phyloP scores from a whole-genome alignment of 306 rosid genomes.

The Prunus salicina region DNA sequence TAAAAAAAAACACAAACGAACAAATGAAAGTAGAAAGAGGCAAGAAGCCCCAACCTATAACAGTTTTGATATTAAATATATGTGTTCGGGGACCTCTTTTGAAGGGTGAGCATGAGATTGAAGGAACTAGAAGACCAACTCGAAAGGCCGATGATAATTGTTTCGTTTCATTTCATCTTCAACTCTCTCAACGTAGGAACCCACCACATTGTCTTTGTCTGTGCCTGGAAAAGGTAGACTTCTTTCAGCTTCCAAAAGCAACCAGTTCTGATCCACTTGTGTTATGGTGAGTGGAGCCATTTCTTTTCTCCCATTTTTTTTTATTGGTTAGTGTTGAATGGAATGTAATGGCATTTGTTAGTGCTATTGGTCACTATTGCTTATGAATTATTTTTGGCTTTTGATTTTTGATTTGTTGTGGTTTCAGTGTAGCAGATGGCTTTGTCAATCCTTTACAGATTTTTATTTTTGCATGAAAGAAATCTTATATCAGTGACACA shows the following conservation, averaged over 20 bases:
- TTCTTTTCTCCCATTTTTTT: background rate
- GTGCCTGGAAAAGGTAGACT: background rate
- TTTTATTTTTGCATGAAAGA: background rate
- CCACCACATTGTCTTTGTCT: background rate
- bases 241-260: background rate
- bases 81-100: background rate
- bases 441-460: background rate
- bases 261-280: background rate
- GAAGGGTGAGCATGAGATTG: constrained; percentile 1
- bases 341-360: background rate
- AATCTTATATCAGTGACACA: background rate
- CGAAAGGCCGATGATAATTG: background rate
- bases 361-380: background rate
- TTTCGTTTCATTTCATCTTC: background rate
- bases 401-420: background rate
- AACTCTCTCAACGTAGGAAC: background rate
- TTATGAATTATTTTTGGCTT: background rate
- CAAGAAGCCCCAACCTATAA: background rate
- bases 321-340: background rate
- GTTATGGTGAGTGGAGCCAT: background rate
- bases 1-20: background rate
- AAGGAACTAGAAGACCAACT: background rate
- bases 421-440: background rate
- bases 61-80: background rate
- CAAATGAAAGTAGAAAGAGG: constrained; percentile 5